A percentile compares a stretch with the other conserved stretches of the same genome.
Evolutionary conservation across 257 asterid species (phyloP).

Genomic region (Rauvolfia tetraphylla): DNA sequence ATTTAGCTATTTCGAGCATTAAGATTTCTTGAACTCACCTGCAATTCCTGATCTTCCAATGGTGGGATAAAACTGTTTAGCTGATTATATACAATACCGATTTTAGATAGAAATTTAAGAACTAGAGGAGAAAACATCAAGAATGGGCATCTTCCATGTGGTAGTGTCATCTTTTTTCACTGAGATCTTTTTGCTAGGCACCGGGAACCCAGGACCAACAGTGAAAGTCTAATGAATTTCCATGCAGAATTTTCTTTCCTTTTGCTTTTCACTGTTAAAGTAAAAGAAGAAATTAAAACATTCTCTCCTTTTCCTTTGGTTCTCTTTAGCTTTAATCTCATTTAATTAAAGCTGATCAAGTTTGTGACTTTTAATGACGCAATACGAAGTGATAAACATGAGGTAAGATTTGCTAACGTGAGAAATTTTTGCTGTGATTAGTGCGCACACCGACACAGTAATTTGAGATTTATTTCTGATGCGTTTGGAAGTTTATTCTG

Average conservation of each 20-base stretch:
- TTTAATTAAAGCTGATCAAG: neutral
- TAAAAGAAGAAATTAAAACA: neutral
- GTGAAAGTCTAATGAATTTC: neutral
- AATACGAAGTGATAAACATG: neutral
- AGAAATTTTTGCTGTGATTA: neutral
- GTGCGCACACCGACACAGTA: neutral
- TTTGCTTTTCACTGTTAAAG: constrained; percentile 19
- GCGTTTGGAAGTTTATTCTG: neutral
- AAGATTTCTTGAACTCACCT: too few relatives aligned
- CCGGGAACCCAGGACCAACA: constrained; percentile 6
- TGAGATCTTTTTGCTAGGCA: too few relatives aligned
- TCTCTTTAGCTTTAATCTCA: neutral
- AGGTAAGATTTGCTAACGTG: constrained; percentile 4
- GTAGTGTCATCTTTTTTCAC: too few relatives aligned
- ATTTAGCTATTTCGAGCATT: too few relatives aligned
- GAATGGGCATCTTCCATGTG: too few relatives aligned
- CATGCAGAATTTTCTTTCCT: constrained; percentile 2
- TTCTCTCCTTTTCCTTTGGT: neutral
- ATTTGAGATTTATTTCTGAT: neutral
- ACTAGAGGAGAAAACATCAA: too few relatives aligned
- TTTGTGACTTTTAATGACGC: neutral
- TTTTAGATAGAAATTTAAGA: too few relatives aligned
- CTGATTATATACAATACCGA: too few relatives aligned
- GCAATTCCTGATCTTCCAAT: too few relatives aligned
- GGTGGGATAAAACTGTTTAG: too few relatives aligned